Base-by-base conservation (phyloP, 495 filamentous ascomycete species). In the Cercophora sp. region DNA sequence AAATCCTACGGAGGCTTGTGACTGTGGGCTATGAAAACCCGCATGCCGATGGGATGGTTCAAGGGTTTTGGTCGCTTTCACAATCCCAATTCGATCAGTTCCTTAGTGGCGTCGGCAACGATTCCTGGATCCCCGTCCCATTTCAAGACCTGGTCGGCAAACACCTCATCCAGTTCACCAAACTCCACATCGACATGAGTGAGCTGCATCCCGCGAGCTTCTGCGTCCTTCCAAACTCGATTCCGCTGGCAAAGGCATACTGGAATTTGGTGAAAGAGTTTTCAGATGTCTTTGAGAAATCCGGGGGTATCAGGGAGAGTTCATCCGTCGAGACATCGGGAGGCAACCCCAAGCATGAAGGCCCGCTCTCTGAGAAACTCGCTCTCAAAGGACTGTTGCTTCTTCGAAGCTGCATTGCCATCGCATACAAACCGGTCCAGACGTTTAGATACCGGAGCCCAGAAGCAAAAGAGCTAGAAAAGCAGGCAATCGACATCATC, bases 151-250 rank as follows among this genome's bases (percentile, higher is more conserved):
- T 84, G 24, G 69, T 94, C n/a, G 86, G 88, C 55, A 91, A 91
- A 59, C 92, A 96, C 54, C 71, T 94, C 6, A 62, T 94, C 43
- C 92, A 96, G 63, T 83, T 96, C 40, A 83, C 92, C 9, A 97
- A 98, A 69, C 74, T 97, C 8, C 91, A 96, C 66, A 73, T 93
- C 19, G 83, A 90, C 34, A 92, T 96, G 85, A 81, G 85, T 4
- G 76, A 75, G 43, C 64, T 68, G 9, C 89, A 92, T 61, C 85
- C 90, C 8, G 83, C 84, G 4, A 85, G 87, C 23, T 97, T 96
- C 69, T 84, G 85, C 0, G 68, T 87, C 10, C 77, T 98, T 5
- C 87, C 90, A 2, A 81, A 87, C 54, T 88, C 88, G 25, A 71
- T 92, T 4, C 70, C 79, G 10, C 79, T 98, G 9, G 81, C 88